phyloP scores from a whole-genome alignment of 164 flowering plant genomes.

The Taxillus chinensis region DNA sequence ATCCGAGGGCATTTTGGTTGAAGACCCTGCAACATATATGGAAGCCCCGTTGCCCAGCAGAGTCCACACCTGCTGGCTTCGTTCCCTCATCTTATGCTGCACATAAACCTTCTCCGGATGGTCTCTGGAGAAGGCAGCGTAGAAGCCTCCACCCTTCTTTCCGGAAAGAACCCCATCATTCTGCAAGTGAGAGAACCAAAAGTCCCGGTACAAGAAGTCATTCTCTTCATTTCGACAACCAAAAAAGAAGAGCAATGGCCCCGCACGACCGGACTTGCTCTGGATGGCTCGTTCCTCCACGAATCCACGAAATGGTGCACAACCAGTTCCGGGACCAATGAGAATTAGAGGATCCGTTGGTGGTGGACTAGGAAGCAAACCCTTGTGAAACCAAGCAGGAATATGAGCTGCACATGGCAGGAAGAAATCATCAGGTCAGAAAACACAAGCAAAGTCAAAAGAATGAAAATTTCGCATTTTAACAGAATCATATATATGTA shows the following conservation, averaged over 20 bases:
- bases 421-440: neutral
- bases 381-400: slow-evolving; percentile 82
- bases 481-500: too few species aligned
- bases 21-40: slow-evolving; percentile 86
- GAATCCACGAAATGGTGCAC: slow-evolving; percentile 92
- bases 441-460: neutral
- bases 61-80: slow-evolving; percentile 55
- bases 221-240: slow-evolving; percentile 71
- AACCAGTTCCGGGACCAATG: slow-evolving; percentile 95
- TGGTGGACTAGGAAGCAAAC: slow-evolving; percentile 72
- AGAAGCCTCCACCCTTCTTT: slow-evolving; percentile 86
- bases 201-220: slow-evolving; percentile 72
- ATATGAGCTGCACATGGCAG: slow-evolving; percentile 23
- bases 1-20: slow-evolving; percentile 90
- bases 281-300: slow-evolving; percentile 74
- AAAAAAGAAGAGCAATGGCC: slow-evolving; percentile 76
- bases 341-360: slow-evolving; percentile 81
- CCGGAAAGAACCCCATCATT: slow-evolving; percentile 63
- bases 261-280: slow-evolving; percentile 30
- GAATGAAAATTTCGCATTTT: neutral
- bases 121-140: slow-evolving; percentile 85
- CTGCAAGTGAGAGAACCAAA: slow-evolving; percentile 60
- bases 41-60: slow-evolving; percentile 60
- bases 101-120: slow-evolving; percentile 81
- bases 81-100: slow-evolving; percentile 78